Percentiles rank a stretch among this genome's conserved stretches.
Evolutionary conservation across 1,284 basidiomycete species (phyloP).

Genomic region (Ceratobasidium theobromae): DNA sequence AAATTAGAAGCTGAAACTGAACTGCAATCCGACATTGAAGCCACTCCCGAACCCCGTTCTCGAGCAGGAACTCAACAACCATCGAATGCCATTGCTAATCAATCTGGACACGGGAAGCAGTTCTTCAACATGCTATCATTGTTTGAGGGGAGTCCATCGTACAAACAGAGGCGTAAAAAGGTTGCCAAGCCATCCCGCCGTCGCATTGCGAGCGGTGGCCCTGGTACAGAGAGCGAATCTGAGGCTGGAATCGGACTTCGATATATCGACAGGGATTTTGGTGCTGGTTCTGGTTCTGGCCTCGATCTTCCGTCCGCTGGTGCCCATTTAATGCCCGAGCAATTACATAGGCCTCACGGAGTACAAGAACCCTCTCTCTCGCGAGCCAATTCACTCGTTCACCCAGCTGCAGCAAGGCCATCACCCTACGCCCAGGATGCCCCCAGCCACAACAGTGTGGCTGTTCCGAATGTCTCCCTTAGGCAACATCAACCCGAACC

Average conservation of each 20-base stretch:
- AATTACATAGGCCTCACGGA: not conserved
- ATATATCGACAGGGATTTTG: conserved; percentile 5
- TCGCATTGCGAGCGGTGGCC: conserved; percentile 12
- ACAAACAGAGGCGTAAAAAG: conserved; percentile 86
- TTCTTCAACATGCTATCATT: conserved; percentile 72
- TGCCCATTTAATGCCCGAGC: not conserved
- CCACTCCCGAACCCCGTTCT: conserved; percentile 1
- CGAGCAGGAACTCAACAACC: conserved; percentile 2
- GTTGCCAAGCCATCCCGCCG: conserved; percentile 43
- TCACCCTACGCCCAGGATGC: conserved; percentile 27
- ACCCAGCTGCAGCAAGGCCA: not conserved
- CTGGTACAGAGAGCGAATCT: conserved; percentile 26
- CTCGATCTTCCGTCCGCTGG: not conserved
- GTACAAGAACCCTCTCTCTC: not conserved
- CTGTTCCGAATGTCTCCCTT: conserved; percentile 23
- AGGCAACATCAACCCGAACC: conserved; percentile 30
- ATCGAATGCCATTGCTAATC: conserved; percentile 6
- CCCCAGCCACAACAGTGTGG: conserved; percentile 14
- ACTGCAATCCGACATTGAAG: not conserved
- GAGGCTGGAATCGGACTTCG: conserved; percentile 16
- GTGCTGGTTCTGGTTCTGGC: not conserved
- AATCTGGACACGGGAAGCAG: conserved; percentile 46
- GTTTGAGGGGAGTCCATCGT: conserved; percentile 77
- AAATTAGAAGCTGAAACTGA: conserved; percentile 14
- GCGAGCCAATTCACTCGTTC: conserved; percentile 11